Conservation (phyloP, 1,284 basidiomycete genomes). For the Malassezia sp. region DNA sequence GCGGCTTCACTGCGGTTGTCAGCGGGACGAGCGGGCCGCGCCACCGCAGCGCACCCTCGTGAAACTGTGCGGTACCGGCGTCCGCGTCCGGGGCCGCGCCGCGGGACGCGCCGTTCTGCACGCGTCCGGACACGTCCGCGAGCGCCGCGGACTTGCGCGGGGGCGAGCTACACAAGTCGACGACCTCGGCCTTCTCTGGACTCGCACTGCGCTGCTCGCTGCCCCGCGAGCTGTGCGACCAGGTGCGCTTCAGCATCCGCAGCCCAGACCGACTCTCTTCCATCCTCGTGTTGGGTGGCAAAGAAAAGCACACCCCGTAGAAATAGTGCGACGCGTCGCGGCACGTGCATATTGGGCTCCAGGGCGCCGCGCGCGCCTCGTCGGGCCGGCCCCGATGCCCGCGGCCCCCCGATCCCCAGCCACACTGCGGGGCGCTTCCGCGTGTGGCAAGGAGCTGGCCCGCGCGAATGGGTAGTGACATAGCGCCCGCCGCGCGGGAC, state of each 20-base stretch:
- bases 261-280: conserved; percentile 11
- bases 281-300: not conserved
- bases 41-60: too few species aligned
- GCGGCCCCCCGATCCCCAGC: not conserved
- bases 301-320: not conserved
- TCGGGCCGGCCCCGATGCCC: not conserved
- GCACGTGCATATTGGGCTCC: not conserved
- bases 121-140: not conserved
- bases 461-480: too few species aligned
- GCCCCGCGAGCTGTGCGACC: conserved; percentile 4
- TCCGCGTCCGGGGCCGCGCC: too few species aligned
- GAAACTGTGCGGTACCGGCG: too few species aligned
- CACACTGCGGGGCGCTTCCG: not conserved
- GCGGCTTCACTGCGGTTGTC: not conserved
- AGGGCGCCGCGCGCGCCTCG: not conserved
- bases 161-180: not conserved
- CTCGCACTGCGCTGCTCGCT: not conserved
- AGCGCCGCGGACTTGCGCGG: not conserved
- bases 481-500: too few species aligned
- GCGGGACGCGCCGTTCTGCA: not conserved
- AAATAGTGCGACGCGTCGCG: conserved; percentile 1
- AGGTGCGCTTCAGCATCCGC: conserved; percentile 18
- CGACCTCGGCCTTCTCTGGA: not conserved
- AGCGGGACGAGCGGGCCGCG: not conserved
- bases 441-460: too few species aligned